These are phyloP conservation scores for Xylaria longipes DNA, from an alignment of 495 filamentous ascomycete genomes.

Conservation along the genomic window DNA sequence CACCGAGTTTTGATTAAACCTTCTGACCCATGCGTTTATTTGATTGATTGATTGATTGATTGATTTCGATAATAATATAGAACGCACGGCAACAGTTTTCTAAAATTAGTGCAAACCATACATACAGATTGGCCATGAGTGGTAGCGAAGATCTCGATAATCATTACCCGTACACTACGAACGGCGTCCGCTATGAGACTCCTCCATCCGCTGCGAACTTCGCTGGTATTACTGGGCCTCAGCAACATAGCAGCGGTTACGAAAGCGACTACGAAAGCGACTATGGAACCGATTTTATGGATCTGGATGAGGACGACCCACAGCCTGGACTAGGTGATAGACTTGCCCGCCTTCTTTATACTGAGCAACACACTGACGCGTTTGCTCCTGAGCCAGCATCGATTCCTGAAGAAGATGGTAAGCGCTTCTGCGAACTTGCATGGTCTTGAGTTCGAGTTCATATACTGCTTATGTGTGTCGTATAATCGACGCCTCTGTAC, in stretches of 20 bases:
- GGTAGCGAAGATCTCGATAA: background rate
- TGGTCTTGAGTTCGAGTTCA: background rate
- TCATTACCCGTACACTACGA: constrained; percentile 10
- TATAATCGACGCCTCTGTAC: background rate
- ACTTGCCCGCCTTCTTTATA: background rate
- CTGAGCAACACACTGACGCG: background rate
- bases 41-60: background rate
- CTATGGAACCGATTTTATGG: no score
- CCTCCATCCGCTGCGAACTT: background rate
- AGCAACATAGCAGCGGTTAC: background rate
- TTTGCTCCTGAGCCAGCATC: background rate
- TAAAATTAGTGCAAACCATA: background rate
- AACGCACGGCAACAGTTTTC: background rate
- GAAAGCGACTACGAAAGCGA: no score
- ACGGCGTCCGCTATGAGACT: background rate
- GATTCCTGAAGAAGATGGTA: background rate
- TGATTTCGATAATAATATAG: background rate
- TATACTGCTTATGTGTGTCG: background rate
- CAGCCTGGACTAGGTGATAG: background rate
- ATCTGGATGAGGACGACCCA: background rate
- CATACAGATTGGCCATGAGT: background rate
- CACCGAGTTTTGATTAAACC: background rate
- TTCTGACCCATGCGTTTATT: background rate
- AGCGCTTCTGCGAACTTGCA: background rate
- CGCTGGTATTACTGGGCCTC: background rate